Percentiles rank a stretch among this genome's conserved stretches.
These are phyloP conservation scores for Dipteronia dyeriana DNA, from an alignment of 345 rosid species.

Conservation along the genomic window DNA sequence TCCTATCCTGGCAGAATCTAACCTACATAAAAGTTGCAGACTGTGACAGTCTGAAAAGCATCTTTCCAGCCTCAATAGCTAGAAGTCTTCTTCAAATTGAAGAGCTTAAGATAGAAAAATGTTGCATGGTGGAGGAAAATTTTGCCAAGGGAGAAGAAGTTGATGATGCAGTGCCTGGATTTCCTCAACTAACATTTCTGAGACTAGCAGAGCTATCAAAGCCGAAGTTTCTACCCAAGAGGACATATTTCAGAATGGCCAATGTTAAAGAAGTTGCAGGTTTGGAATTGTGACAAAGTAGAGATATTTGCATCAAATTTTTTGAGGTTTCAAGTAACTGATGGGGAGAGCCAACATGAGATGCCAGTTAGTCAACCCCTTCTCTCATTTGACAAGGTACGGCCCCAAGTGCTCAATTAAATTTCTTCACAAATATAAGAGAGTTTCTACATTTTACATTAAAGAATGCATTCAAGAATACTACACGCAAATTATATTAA, in stretches of 20 bases:
- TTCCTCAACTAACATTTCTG: not conserved
- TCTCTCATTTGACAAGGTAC: not conserved
- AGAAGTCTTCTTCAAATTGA: not conserved
- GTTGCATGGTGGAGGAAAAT: not conserved
- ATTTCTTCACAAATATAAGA: not conserved
- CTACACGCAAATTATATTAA: not conserved
- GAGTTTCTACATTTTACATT: not conserved
- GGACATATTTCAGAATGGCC: slow-evolving; percentile 2
- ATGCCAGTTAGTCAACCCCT: not conserved
- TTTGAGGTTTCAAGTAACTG: not conserved
- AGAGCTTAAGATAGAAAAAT: not conserved
- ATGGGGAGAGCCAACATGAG: not conserved
- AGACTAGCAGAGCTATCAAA: not conserved
- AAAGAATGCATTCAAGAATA: not conserved
- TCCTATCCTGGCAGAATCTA: not conserved
- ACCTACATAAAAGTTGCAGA: not conserved
- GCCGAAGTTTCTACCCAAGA: not conserved
- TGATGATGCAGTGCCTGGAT: not conserved
- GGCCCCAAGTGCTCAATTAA: not conserved
- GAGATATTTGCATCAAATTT: not conserved
- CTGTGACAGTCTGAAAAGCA: not conserved
- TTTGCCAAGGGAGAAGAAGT: not conserved
- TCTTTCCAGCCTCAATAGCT: not conserved
- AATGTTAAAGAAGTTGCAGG: not conserved
- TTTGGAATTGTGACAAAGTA: not conserved